Conservation (phyloP, 441 rosid genomes). For the Populus trichocarpa region DNA sequence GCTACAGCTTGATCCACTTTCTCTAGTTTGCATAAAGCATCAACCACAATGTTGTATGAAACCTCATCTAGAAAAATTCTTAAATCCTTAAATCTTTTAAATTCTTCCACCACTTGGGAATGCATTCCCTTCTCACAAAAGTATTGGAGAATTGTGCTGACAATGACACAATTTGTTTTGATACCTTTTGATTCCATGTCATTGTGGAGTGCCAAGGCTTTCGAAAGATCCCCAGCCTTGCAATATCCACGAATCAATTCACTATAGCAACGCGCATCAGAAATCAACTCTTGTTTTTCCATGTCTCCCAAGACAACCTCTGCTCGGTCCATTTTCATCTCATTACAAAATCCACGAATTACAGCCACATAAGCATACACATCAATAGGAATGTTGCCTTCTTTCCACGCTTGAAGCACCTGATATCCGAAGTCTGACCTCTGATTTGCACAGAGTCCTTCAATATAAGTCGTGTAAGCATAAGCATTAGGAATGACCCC, state of each 20-base stretch:
- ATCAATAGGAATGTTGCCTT: constrained; percentile 28
- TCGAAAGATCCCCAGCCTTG: constrained; percentile 36
- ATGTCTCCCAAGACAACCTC: constrained; percentile 41
- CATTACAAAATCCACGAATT: constrained; percentile 55
- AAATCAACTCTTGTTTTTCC: constrained; percentile 45
- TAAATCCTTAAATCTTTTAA: constrained; percentile 32
- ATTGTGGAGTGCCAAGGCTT: constrained; percentile 42
- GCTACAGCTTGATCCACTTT: constrained; percentile 52
- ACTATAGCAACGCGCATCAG: constrained; percentile 39
- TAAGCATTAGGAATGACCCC: constrained; percentile 37
- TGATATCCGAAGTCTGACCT: constrained; percentile 39
- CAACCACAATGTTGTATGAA: constrained; percentile 44
- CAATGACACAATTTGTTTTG: constrained; percentile 51
- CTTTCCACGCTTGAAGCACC: constrained; percentile 27
- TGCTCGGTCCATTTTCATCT: constrained; percentile 57
- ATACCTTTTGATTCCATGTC: constrained; percentile 49
- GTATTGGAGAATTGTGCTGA: constrained; percentile 53
- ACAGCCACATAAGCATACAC: constrained; percentile 39
- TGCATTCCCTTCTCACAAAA: constrained; percentile 40
- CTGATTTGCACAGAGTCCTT: constrained; percentile 55
- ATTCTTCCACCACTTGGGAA: constrained; percentile 37
- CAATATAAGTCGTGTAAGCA: constrained; percentile 52
- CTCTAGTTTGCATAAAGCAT: constrained; percentile 60
- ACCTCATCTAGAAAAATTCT: constrained; percentile 52
- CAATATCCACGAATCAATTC: constrained; percentile 48